Evolutionary conservation across 1,139 yeast genomes (phyloP), one percentile per base, ranked within the genome.

Genomic region (Hemisphaericaspora lyxosophila): DNA sequence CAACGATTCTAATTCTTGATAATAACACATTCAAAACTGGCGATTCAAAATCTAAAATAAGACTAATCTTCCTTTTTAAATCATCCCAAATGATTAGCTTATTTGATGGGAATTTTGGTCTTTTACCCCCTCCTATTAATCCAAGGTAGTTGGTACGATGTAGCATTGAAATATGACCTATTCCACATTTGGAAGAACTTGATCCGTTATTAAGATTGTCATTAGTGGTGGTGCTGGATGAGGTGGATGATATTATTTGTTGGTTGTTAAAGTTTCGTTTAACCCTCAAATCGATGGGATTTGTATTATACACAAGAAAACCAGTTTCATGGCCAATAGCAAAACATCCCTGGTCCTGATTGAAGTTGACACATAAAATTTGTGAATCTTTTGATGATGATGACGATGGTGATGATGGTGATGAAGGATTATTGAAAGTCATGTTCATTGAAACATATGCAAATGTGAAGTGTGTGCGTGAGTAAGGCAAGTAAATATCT

Each of bases 61-160:
- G 68, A n/a, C 90, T 85, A 31, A 81, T 82, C 50, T 82, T 82
- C 38, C 85, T 75, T 59, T 87, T 85, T 45, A 87, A 60, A 57
- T 90, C 97, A 60, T 90, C 97, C 96, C 97, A 90, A 12, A 90
- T 82, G 24, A 88, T 74, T 34, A 84, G 70, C 55, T 85, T 85
- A 60, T 87, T 87, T 49, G 78, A 73, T 2, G 96, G 85, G 53
- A 80, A 85, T 49, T 78, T 73, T 25, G 96, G 96, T 43, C 75
- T 73, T 44, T 75, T 71, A 0, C 96, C 96, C 8, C 96, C 96
- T 1, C 97, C 96, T 1, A 89, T 88, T 32, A 90, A 61, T 1
- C 92, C 96, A 41, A 90, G 71, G 56, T 89, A 89, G 61, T 90
- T 90, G 1, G 97, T 89, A 33, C 96, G 73, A 56, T 88, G 87